Base-by-base conservation (phyloP, 441 rosid genomes). In the Pelargonium citronellum region DNA sequence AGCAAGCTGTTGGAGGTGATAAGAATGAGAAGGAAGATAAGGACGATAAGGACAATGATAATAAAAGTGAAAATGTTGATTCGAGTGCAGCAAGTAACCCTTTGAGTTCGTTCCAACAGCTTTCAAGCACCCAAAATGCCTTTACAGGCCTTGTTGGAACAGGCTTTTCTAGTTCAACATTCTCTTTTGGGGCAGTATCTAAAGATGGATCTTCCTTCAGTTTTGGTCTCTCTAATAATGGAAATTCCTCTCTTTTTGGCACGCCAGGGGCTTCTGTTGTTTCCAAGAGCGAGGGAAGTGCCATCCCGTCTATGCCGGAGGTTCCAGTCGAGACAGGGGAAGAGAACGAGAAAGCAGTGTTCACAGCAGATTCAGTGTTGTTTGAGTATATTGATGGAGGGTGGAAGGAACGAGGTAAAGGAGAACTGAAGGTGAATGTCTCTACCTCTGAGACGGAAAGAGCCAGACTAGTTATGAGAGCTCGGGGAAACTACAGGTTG, bases 361-460 rank as follows among this genome's bases (percentile, higher is more conserved):
- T 91, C 78, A 70, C 90, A 27, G 87, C 97, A 34, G 97, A 91
- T 75, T 89, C 96, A 1, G 78, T 83, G 65, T 68, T 94, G 79
- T 94, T 88, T 70, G 98, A 94, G 74, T 94, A 67, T 78, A 61
- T 79, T n/a, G 88, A 83, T 53, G 85, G 87, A 12, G 73, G 81
- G 68, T 93, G 98, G 98, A 94, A 90, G 81, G 97, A 91, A 81
- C 95, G 98, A 8, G 98, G 97, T 11, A 94, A 90, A 79, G 98
- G 98, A 71, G 94, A 91, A 67, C 70, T 91, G 49, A 94, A 87
- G 81, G 92, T 94, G 75, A 94, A 91, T 68, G 83, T 94, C 13
- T 81, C 89, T 3, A 81, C 86, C 30, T 15, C 76, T 11, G 90
- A 74, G 19, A 22, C 73, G 4, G 83, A 85, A 71, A 87, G 73